These are phyloP conservation scores for Aspergillus haitiensis DNA, from an alignment of 495 filamentous ascomycete species.

Conservation along the genomic window DNA sequence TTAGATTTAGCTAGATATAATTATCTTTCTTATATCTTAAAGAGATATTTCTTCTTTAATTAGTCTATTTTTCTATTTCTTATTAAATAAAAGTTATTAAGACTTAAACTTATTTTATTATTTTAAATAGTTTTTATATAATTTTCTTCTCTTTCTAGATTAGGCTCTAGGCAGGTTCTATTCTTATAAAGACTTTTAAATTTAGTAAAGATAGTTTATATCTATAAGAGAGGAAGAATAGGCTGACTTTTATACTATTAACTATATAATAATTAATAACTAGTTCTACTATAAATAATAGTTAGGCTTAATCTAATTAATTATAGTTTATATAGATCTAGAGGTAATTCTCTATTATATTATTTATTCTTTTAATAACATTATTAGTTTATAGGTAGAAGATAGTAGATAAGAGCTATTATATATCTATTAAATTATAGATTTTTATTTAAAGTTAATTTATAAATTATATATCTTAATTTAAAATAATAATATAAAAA, in stretches of 20 bases:
- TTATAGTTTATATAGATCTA: constrained; percentile 10
- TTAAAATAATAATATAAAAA: no score
- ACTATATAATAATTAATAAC: constrained; percentile 1
- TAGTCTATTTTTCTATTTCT: background rate
- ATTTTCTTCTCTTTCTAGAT: background rate
- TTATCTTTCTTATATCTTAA: background rate
- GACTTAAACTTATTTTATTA: background rate
- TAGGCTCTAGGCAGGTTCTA: background rate
- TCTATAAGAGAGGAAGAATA: background rate
- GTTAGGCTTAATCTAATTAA: constrained; percentile 1
- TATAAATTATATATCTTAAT: background rate
- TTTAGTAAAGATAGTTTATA: background rate
- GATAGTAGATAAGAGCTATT: no score
- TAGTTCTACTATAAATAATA: background rate
- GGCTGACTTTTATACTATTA: background rate
- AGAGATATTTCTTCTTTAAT: background rate
- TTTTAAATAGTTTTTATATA: background rate
- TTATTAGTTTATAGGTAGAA: no score
- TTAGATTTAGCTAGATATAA: background rate
- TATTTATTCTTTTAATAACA: no score
- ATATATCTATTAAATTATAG: background rate
- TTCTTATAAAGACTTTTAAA: background rate
- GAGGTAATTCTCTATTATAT: background rate
- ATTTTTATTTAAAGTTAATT: background rate
- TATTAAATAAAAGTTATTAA: constrained; percentile 3